Evolutionary conservation across 2,329 filamentous ascomycete species (phyloP).

Genomic region (Pseudogymnoascus sp.): DNA sequence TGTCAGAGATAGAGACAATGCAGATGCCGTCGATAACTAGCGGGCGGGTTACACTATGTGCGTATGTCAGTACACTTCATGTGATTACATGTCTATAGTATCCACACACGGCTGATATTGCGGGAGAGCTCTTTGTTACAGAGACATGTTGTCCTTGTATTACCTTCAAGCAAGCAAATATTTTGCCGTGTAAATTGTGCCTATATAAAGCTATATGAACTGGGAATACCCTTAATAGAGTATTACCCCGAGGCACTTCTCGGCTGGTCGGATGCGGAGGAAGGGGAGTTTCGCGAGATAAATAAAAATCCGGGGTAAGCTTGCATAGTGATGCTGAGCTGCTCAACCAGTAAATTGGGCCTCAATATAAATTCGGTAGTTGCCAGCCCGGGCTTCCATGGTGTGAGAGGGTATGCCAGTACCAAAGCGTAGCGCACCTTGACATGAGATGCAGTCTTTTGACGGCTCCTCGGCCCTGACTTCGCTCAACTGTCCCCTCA

Average conservation of each 20-base stretch:
- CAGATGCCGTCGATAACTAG: neutral
- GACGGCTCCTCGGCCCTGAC: conserved; percentile 5
- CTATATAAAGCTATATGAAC: neutral
- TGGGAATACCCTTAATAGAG: neutral
- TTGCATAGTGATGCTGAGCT: neutral
- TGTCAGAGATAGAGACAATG: neutral
- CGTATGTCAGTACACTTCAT: neutral
- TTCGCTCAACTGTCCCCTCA: neutral
- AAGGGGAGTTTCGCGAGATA: neutral
- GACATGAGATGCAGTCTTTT: neutral
- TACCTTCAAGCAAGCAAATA: neutral
- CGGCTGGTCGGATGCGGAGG: conserved; percentile 1
- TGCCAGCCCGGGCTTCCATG: neutral
- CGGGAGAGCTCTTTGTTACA: neutral
- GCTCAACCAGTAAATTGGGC: neutral
- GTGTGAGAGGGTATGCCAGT: neutral
- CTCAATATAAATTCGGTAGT: conserved; percentile 2
- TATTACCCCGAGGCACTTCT: conserved; percentile 1
- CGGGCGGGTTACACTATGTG: neutral
- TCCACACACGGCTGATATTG: neutral
- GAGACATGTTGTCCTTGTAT: neutral
- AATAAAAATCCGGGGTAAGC: conserved; percentile 2
- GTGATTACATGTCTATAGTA: neutral
- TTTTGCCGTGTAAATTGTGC: conserved; percentile 5
- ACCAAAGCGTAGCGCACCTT: neutral